Evolutionary conservation across 805 yeast genomes (phyloP).

Genomic region (Candida dajiaensis): DNA sequence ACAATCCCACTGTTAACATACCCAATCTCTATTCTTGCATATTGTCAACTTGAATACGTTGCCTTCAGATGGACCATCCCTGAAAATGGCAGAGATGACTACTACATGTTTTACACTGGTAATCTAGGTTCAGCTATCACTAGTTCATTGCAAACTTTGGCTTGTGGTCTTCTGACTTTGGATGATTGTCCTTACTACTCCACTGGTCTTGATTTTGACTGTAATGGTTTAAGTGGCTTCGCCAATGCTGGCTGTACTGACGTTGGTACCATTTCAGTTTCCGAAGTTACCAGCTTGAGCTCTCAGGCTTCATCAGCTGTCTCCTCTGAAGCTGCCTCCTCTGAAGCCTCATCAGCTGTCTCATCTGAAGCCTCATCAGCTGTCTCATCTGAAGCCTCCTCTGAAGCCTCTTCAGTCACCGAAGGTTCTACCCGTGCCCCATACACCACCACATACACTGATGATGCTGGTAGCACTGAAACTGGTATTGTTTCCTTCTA

Average conservation of each 20-base stretch:
- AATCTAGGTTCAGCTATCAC: constrained; percentile 9
- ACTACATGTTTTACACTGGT: constrained; percentile 16
- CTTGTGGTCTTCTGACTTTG: constrained; percentile 7
- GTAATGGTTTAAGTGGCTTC: constrained; percentile 3
- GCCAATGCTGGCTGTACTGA: constrained; percentile 1
- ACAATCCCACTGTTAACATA: constrained; percentile 1
- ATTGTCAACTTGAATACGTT: constrained; percentile 1
- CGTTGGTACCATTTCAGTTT: neutral
- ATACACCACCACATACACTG: too few relatives aligned
- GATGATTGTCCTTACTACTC: constrained; percentile 5
- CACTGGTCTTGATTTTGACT: constrained; percentile 7
- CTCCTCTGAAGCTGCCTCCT: neutral
- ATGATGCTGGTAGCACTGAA: too few relatives aligned
- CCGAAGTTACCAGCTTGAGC: neutral
- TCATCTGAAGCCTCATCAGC: too few relatives aligned
- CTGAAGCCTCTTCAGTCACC: too few relatives aligned
- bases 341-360: neutral
- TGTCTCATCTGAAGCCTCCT: too few relatives aligned
- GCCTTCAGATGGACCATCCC: neutral
- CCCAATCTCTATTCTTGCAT: neutral
- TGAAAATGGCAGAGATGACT: constrained; percentile 1
- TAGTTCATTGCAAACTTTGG: neutral
- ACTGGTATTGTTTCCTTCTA: too few relatives aligned
- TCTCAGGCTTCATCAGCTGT: constrained; percentile 1
- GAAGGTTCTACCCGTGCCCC: too few relatives aligned